Evolutionary conservation across 441 rosid species (phyloP), one percentile per base, ranked within the genome.

Genomic region (Adansonia madagascariensis): DNA sequence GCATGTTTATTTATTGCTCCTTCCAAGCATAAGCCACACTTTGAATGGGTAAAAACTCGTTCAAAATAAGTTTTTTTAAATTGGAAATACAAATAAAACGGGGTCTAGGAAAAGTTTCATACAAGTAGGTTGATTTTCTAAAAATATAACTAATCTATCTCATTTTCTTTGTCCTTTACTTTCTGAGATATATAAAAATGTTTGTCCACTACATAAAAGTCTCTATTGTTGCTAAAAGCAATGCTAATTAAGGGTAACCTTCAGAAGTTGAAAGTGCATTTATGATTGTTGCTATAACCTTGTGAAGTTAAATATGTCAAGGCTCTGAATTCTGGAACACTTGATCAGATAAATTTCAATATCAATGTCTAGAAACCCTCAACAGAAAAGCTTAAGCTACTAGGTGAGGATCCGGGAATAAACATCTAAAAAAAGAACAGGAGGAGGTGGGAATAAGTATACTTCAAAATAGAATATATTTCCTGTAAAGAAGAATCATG

Each of bases 181-280:
- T 43, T 22, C 53, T 3, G 67, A 73, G 76, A 57, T 57, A 57
- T 73, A 57, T 43, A 20, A 56, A 56, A 41, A 56, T 72, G 50
- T 35, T 71, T 1, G 35, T 41, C 11, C 53, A 59, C 44, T 46
- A 24, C 15, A 43, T 43, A 59, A 57, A 59, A 73, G 67, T 20
- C 66, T 20, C 53, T 59, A 73, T 44, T 35, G 17, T 27, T 56
- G 53, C 35, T 46, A 12, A 73, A 59, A 59, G 56, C 20, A 73
- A 73, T 57, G 22, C 56, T 41, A 43, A 43, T 43, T 43, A 73
- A 22, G 41, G 75, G 53, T 41, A 59, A 73, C 27, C 50, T 11
- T 12, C 76, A 73, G 44, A 70, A 73, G 43, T 44, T 43, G 18
- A 73, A 57, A 71, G n/a, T 35, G 75, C 75, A 71, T 53, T 17